A percentile compares a stretch with the other conserved stretches of the same genome.
Evolutionary conservation across 352 stramenopile genomes (phyloP).

Genomic region (Saprolegnia parasitica): DNA sequence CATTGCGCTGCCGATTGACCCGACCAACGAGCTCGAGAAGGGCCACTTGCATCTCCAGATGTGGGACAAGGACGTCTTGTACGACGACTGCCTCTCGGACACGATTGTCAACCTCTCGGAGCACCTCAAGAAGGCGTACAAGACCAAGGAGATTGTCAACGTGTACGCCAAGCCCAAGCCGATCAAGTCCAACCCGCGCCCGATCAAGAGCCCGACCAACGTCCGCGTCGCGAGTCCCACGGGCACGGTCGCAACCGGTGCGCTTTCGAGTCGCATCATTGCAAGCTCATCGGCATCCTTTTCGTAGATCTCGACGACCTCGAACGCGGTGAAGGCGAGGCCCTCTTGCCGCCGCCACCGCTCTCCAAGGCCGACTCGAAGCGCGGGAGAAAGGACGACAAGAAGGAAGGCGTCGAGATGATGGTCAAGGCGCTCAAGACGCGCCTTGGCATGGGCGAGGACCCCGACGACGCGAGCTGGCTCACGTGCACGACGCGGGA

Average conservation of each 20-base stretch:
- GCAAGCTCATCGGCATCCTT: conserved; percentile 5
- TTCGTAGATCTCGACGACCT: conserved; percentile 3
- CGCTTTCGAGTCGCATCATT: conserved; percentile 31
- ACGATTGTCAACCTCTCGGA: conserved; percentile 55
- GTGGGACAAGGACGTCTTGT: conserved; percentile 75
- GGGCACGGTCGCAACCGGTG: conserved; percentile 29
- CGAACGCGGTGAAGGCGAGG: conserved; percentile 7
- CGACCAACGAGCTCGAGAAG: conserved; percentile 59
- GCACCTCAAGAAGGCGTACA: conserved; percentile 67
- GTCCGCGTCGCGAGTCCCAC: conserved; percentile 36
- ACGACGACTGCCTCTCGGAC: conserved; percentile 75
- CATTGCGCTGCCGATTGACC: conserved; percentile 70
- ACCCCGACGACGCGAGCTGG: conserved; percentile 69
- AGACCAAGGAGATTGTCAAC: conserved; percentile 58
- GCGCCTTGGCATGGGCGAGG: conserved; percentile 70
- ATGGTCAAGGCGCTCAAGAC: conserved; percentile 70
- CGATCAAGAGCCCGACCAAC: conserved; percentile 35
- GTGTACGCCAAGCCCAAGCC: conserved; percentile 72
- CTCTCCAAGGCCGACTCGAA: background rate
- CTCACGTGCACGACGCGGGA: conserved; percentile 71
- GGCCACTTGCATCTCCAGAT: conserved; percentile 70
- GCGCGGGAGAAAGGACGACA: conserved; percentile 29
- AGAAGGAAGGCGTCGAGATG: conserved; percentile 52
- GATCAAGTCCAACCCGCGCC: conserved; percentile 27
- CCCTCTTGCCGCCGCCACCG: background rate